A percentile compares a stretch with the other conserved stretches of the same genome.
Conservation (phyloP, 805 yeast genomes). For the Kluyveromyces dobzhanskii region DNA sequence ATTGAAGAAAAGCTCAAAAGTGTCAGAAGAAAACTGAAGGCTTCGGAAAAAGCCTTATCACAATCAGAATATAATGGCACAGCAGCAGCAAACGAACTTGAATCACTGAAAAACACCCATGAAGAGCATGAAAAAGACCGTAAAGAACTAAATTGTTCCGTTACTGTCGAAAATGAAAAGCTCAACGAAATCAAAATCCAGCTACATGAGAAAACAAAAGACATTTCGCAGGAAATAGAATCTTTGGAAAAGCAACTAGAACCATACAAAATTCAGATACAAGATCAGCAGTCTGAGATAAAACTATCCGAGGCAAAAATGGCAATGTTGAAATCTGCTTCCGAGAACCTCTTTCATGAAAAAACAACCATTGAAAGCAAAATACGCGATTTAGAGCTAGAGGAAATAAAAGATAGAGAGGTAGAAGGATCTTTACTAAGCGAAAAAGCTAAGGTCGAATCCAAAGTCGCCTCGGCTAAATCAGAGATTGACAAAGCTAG, state of each 20-base stretch:
- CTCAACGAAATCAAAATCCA: slow-evolving; percentile 57
- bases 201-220: slow-evolving; percentile 67
- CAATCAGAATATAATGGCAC: slow-evolving; percentile 38
- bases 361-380: slow-evolving; percentile 21
- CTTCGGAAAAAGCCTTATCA: slow-evolving; percentile 46
- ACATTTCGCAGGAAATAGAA: slow-evolving; percentile 57
- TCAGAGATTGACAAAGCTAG: slow-evolving; percentile 45
- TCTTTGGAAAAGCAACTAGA: slow-evolving; percentile 55
- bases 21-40: slow-evolving; percentile 46
- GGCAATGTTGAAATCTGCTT: slow-evolving; percentile 40
- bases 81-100: slow-evolving; percentile 40
- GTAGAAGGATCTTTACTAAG: slow-evolving; percentile 27
- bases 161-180: slow-evolving; percentile 45
- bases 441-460: slow-evolving; percentile 40
- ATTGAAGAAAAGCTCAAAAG: slow-evolving; percentile 72
- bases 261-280: slow-evolving; percentile 73
- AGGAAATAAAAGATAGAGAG: slow-evolving; percentile 27
- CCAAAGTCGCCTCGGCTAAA: slow-evolving; percentile 52
- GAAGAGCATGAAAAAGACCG: slow-evolving; percentile 38
- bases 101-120: slow-evolving; percentile 38
- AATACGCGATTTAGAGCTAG: slow-evolving; percentile 35
- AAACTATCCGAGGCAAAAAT: slow-evolving; percentile 58
- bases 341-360: slow-evolving; percentile 33
- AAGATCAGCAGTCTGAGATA: slow-evolving; percentile 53
- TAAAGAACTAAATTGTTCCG: slow-evolving; percentile 34